A percentile compares a stretch with the other conserved stretches of the same genome.
Evolutionary conservation across 257 asterid species (phyloP).

Genomic region (Forsythia suspensa): DNA sequence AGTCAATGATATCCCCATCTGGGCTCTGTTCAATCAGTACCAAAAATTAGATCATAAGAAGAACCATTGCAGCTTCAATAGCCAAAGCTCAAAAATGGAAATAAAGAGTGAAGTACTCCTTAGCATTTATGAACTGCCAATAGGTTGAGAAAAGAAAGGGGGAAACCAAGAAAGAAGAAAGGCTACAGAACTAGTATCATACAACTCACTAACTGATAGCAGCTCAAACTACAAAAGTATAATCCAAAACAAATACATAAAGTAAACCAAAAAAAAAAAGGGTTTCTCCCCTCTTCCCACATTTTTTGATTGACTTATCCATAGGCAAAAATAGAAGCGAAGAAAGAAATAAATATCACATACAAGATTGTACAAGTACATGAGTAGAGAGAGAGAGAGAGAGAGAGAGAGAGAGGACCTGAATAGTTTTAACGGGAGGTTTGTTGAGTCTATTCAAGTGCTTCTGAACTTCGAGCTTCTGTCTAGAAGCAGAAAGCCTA

Average conservation of each 20-base stretch:
- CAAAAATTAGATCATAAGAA: not conserved
- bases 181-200: not conserved
- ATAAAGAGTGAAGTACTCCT: conserved; percentile 12
- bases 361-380: too few species aligned
- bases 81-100: conserved; percentile 23
- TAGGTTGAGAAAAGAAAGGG: not conserved
- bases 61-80: not conserved
- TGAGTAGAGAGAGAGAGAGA: not conserved
- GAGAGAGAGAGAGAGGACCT: conserved; percentile 35
- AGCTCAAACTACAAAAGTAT: not conserved
- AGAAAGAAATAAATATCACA: too few species aligned
- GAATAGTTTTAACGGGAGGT: conserved; percentile 63
- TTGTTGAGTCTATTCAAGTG: conserved; percentile 79
- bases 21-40: conserved; percentile 61
- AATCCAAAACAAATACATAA: not conserved
- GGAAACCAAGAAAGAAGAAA: not conserved
- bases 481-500: conserved; percentile 46
- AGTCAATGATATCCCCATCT: conserved; percentile 88
- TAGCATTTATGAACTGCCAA: conserved; percentile 12
- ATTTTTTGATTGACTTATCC: not conserved
- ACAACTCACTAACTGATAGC: too few species aligned
- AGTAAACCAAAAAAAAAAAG: not conserved
- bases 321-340: too few species aligned
- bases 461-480: conserved; percentile 61
- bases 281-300: not conserved